Evolutionary conservation across 1,139 yeast species (phyloP).

Genomic region (Kluyveromyces sp.): DNA sequence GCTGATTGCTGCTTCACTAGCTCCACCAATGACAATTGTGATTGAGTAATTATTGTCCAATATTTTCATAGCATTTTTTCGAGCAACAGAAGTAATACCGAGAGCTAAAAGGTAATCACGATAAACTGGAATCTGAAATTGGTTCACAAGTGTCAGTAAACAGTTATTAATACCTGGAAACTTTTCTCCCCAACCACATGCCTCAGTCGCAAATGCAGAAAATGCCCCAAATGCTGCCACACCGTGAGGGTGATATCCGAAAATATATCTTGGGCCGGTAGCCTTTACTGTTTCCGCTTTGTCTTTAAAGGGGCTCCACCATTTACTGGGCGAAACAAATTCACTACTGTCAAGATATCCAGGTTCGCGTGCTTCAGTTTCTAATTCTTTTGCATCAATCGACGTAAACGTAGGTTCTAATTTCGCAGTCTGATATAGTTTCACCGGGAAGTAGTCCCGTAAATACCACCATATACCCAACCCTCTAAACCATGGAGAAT

Average conservation of each 20-base stretch:
- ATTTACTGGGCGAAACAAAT: neutral
- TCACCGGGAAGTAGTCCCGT: conserved; percentile 73
- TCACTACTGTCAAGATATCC: neutral
- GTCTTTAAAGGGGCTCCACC: conserved; percentile 6
- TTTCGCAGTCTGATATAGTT: conserved; percentile 61
- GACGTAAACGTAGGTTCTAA: conserved; percentile 66
- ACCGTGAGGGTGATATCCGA: conserved; percentile 97
- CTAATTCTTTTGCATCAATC: conserved; percentile 7
- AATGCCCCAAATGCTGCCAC: conserved; percentile 89
- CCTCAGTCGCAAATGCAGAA: conserved; percentile 81
- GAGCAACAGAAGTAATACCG: conserved; percentile 83
- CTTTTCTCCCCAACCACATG: conserved; percentile 53
- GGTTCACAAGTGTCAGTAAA: conserved; percentile 73
- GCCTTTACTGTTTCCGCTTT: conserved; percentile 14
- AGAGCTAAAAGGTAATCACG: conserved; percentile 76
- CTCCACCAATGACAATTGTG: conserved; percentile 92
- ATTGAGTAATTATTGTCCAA: conserved; percentile 68
- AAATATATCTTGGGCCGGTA: conserved; percentile 73
- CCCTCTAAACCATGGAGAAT: conserved; percentile 51
- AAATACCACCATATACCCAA: conserved; percentile 64
- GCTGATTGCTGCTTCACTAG: conserved; percentile 77
- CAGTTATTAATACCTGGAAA: conserved; percentile 82
- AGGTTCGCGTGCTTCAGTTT: conserved; percentile 14
- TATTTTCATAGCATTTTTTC: conserved; percentile 58
- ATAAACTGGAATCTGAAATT: conserved; percentile 80